phyloP scores from a whole-genome alignment of 2,329 filamentous ascomycete species.

The Colletotrichum sp. region DNA sequence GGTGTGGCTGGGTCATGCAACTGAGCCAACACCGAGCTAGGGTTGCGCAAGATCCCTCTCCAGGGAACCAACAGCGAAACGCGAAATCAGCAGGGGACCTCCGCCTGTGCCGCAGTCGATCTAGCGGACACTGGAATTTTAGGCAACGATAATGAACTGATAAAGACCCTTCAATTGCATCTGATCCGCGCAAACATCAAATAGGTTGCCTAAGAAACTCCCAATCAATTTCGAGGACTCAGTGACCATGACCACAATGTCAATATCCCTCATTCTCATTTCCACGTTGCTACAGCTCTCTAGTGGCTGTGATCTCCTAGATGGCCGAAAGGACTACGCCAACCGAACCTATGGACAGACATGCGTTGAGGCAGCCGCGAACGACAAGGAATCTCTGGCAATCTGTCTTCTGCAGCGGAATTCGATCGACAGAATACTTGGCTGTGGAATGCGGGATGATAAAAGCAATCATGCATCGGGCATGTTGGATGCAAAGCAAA shows the following conservation, averaged over 20 bases:
- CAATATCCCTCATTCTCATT: neutral
- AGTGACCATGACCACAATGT: neutral
- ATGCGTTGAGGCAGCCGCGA: neutral
- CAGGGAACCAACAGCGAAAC: neutral
- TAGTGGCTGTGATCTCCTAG: accelerated
- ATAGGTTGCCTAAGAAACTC: neutral
- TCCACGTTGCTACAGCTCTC: neutral
- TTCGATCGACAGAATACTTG: neutral
- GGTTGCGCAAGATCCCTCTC: neutral
- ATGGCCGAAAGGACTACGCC: neutral
- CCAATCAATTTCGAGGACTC: neutral
- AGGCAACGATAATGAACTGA: neutral
- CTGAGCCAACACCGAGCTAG: neutral
- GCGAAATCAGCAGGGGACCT: neutral
- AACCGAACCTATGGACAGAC: neutral
- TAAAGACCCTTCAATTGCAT: neutral
- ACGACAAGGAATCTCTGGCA: neutral
- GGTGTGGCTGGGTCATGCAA: neutral
- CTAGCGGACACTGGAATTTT: neutral
- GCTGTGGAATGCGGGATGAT: accelerated
- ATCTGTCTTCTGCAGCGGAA: neutral
- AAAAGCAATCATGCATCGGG: neutral
- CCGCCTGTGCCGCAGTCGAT: neutral
- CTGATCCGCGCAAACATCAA: neutral
- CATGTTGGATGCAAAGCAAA: neutral